phyloP scores from a whole-genome alignment of 768 basidiomycete genomes.

The Pleurotus sapidus region DNA sequence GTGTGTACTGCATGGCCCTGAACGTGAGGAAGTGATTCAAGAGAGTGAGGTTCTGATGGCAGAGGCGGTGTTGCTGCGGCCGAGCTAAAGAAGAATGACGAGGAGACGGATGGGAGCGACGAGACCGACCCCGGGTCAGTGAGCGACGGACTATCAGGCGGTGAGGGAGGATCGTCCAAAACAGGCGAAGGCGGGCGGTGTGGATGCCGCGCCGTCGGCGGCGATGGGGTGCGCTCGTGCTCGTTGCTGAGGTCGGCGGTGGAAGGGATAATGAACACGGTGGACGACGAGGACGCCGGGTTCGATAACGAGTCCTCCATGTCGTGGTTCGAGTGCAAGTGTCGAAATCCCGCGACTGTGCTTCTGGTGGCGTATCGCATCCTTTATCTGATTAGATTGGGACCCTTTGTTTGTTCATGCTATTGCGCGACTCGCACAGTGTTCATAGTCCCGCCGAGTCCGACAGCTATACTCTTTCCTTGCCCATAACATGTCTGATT shows the following conservation, averaged over 20 bases:
- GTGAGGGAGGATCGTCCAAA: slow-evolving; percentile 50
- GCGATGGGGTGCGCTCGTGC: not conserved
- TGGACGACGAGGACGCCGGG: slow-evolving; percentile 4
- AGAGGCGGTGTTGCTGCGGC: slow-evolving; percentile 60
- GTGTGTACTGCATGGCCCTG: slow-evolving; percentile 6
- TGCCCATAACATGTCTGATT: slow-evolving; percentile 43
- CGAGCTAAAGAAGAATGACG: slow-evolving; percentile 78
- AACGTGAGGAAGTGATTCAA: slow-evolving; percentile 9
- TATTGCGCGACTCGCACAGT: too few relatives aligned
- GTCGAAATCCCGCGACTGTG: not conserved
- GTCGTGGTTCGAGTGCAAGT: slow-evolving; percentile 3
- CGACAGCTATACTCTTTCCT: slow-evolving; percentile 10
- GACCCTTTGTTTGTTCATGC: too few relatives aligned
- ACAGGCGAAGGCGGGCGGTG: slow-evolving; percentile 40
- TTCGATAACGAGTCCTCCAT: slow-evolving; percentile 1
- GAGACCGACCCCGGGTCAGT: slow-evolving; percentile 51
- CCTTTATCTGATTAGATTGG: slow-evolving; percentile 6
- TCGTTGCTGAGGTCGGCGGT: not conserved
- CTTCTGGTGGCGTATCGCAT: not conserved
- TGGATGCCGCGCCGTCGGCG: not conserved
- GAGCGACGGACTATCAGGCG: slow-evolving; percentile 55
- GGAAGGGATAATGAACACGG: not conserved
- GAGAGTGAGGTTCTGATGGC: slow-evolving; percentile 11
- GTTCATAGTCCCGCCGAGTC: not conserved
- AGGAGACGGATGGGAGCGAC: slow-evolving; percentile 69